Percentiles rank a stretch among this genome's conserved stretches.
Evolutionary conservation across 768 basidiomycete species (phyloP).

Genomic region (Collybiopsis confluens): DNA sequence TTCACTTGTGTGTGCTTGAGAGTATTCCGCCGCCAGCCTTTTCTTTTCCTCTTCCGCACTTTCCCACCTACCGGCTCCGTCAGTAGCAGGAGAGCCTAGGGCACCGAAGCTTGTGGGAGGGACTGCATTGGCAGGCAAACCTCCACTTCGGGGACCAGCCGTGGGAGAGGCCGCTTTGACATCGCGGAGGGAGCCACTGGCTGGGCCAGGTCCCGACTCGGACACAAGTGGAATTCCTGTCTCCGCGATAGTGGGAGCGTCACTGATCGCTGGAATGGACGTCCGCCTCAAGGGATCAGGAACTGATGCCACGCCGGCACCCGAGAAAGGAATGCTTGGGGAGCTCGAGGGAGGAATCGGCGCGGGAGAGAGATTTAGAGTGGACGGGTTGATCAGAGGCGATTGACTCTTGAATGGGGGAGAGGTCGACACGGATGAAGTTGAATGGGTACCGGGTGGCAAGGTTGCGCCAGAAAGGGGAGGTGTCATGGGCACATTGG

Average conservation of each 20-base stretch:
- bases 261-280: conserved; percentile 23
- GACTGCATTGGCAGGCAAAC: conserved; percentile 19
- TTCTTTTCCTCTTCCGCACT: conserved; percentile 66
- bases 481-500: conserved; percentile 39
- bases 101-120: conserved; percentile 27
- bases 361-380: conserved; percentile 37
- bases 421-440: conserved; percentile 10
- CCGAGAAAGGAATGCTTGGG: conserved; percentile 8
- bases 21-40: conserved; percentile 40
- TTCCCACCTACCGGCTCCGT: conserved; percentile 27
- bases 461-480: conserved; percentile 25
- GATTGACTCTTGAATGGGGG: conserved; percentile 18
- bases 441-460: conserved; percentile 11
- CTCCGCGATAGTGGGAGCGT: conserved; percentile 65
- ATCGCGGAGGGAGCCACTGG: conserved; percentile 58
- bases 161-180: conserved; percentile 34
- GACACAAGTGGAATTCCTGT: conserved; percentile 70
- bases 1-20: conserved; percentile 9
- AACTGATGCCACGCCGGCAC: conserved; percentile 16
- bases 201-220: conserved; percentile 57
- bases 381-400: conserved; percentile 20
- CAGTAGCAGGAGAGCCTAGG: conserved; percentile 16
- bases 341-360: conserved; percentile 22
- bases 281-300: conserved; percentile 25
- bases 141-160: conserved; percentile 31